Evolutionary conservation across 768 basidiomycete genomes (phyloP).

Genomic region (Pisolithus sp.): DNA sequence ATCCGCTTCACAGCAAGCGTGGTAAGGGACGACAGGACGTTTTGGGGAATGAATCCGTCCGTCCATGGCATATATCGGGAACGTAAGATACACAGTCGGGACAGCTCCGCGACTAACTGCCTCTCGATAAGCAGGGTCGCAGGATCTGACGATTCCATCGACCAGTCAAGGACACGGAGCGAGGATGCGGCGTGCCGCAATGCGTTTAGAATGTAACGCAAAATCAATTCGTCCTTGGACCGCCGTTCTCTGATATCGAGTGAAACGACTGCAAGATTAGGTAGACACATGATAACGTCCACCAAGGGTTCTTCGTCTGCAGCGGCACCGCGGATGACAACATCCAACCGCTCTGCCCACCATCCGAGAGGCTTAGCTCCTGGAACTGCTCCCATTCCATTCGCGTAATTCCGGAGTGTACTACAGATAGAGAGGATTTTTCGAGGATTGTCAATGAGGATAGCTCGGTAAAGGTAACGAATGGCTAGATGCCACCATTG

Average conservation of each 20-base stretch:
- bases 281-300: conserved; percentile 11
- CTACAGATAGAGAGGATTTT: conserved; percentile 15
- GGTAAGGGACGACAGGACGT: conserved; percentile 6
- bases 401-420: conserved; percentile 7
- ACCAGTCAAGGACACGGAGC: conserved; percentile 19
- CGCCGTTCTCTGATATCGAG: neutral
- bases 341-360: conserved; percentile 19
- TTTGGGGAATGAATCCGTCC: conserved; percentile 2
- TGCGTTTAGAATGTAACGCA: conserved; percentile 12
- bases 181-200: conserved; percentile 10
- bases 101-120: conserved; percentile 6
- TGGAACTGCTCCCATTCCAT: conserved; percentile 6
- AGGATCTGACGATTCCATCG: neutral
- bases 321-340: conserved; percentile 13
- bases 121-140: neutral
- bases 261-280: conserved; percentile 17
- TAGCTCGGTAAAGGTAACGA: conserved; percentile 17
- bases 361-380: conserved; percentile 13
- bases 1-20: neutral
- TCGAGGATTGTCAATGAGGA: conserved; percentile 13
- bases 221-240: neutral
- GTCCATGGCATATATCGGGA: conserved; percentile 4
- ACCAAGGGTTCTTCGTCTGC: conserved; percentile 6
- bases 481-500: conserved; percentile 23
- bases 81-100: conserved; percentile 13